These are phyloP conservation scores for Melanomma pulvis-pyrius DNA, from an alignment of 495 filamentous ascomycete genomes.

Conservation along the genomic window DNA sequence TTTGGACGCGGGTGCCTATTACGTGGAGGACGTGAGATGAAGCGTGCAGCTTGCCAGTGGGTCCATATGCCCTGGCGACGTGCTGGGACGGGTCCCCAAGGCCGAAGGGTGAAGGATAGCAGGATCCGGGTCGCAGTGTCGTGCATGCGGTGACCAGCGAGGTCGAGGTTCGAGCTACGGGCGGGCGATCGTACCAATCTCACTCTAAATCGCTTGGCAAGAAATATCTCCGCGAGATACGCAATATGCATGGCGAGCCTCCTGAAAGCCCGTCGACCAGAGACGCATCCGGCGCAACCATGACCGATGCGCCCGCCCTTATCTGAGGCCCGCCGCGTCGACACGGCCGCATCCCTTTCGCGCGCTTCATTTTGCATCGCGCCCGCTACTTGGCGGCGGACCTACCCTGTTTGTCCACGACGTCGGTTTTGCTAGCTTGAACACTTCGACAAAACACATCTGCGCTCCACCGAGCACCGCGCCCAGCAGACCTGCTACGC, in stretches of 20 bases:
- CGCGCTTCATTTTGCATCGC: neutral
- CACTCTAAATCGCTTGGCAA: neutral
- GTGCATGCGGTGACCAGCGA: neutral
- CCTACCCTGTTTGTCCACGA: neutral
- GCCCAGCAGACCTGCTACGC: neutral
- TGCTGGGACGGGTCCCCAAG: no score
- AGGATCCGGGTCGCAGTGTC: neutral
- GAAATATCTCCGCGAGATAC: neutral
- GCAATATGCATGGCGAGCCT: neutral
- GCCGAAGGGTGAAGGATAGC: neutral
- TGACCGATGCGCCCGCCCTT: neutral
- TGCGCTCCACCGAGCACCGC: neutral
- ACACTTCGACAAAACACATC: neutral
- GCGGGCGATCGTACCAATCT: neutral
- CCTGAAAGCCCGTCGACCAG: neutral
- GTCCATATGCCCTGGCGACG: neutral
- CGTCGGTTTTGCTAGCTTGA: neutral
- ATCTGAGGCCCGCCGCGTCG: neutral
- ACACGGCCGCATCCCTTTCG: neutral
- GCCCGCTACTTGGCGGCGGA: slow-evolving; percentile 2
- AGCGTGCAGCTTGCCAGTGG: neutral
- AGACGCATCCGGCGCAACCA: neutral
- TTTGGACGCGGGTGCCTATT: neutral
- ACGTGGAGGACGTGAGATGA: slow-evolving; percentile 1
- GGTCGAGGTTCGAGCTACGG: neutral